These are phyloP conservation scores for Aspergillus tubingensis DNA, from an alignment of 2,329 filamentous ascomycete species.

Conservation along the genomic window DNA sequence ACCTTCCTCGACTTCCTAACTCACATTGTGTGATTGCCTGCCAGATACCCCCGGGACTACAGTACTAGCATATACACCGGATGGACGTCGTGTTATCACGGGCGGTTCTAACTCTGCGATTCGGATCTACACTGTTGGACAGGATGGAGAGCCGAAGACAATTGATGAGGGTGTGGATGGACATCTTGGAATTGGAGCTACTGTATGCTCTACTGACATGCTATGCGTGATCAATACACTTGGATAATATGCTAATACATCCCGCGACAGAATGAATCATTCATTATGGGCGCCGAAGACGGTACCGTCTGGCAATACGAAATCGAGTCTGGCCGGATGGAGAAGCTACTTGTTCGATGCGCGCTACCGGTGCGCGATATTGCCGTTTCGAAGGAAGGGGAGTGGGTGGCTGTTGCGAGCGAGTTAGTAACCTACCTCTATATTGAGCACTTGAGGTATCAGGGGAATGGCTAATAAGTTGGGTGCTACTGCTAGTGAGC, in stretches of 20 bases:
- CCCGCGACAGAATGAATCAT: constrained; percentile 67
- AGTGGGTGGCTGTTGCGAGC: constrained; percentile 94
- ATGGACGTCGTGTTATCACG: constrained; percentile 83
- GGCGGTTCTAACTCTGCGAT: constrained; percentile 93
- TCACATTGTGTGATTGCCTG: background rate
- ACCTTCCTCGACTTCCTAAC: background rate
- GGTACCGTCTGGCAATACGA: constrained; percentile 94
- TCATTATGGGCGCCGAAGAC: constrained; percentile 88
- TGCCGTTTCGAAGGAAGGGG: constrained; percentile 74
- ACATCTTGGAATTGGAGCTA: constrained; percentile 75
- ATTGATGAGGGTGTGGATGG: constrained; percentile 89
- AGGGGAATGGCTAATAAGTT: constrained; percentile 22
- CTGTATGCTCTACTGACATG: constrained; percentile 46
- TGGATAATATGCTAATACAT: background rate
- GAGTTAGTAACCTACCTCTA: constrained; percentile 57
- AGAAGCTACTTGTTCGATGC: constrained; percentile 78
- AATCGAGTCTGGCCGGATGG: constrained; percentile 68
- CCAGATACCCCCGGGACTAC: constrained; percentile 82
- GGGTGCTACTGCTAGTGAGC: constrained; percentile 61
- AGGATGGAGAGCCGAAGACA: constrained; percentile 86
- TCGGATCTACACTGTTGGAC: constrained; percentile 87
- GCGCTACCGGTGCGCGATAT: constrained; percentile 87
- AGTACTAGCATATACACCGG: constrained; percentile 83
- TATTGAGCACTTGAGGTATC: no score
- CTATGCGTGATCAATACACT: background rate